Base-by-base conservation (phyloP, 768 basidiomycete genomes). In the Clitopilus hobsonii region DNA sequence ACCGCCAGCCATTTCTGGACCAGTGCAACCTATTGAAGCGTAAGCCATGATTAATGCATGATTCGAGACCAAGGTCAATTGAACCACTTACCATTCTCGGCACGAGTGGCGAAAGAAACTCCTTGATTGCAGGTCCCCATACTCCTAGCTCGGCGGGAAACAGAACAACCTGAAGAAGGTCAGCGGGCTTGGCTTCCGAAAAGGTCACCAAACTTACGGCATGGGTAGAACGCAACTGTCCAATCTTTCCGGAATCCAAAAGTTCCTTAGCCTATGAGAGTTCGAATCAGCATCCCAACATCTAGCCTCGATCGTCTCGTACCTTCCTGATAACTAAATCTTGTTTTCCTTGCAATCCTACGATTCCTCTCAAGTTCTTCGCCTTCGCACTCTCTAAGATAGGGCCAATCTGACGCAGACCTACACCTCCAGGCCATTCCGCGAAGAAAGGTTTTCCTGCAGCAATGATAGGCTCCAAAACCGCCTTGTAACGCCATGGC, bases 351-450 rank as follows among this genome's bases (percentile, higher is more conserved):
- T 75, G 74, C 2, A 69, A 54, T 7, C 74, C 75, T 14, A 76
- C 62, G 5, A 74, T 58, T 6, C 62, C 63, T 53, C 57, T 66
- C 3, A 74, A 59, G 0, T 71, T 69, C 32, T 66, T 65, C 41
- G 38, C 52, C 26, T 58, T 63, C 0, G 70, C 74, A 1, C 62
- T 61, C 18, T 67, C 62, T 5, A 70, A 71, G 3, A 77, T 60
- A 54, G 71, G 69, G 10, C 36, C 22, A 14, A 70, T 69, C 59
- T 77, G 72, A 30, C 62, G 50, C 14, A 70, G 36, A 10, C 51
- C 61, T 23, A 47, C 59, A 1, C 73, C 75, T 13, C 62, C 69
- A 3, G 75, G 74, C 73, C 73, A 77, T 56, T 77, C 74, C 6
- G 74, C 53, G 52, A 74, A 76, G 27, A 75, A 55, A 36, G 69